Base-by-base conservation (phyloP, 441 rosid genomes). In the Populus tomentosa region DNA sequence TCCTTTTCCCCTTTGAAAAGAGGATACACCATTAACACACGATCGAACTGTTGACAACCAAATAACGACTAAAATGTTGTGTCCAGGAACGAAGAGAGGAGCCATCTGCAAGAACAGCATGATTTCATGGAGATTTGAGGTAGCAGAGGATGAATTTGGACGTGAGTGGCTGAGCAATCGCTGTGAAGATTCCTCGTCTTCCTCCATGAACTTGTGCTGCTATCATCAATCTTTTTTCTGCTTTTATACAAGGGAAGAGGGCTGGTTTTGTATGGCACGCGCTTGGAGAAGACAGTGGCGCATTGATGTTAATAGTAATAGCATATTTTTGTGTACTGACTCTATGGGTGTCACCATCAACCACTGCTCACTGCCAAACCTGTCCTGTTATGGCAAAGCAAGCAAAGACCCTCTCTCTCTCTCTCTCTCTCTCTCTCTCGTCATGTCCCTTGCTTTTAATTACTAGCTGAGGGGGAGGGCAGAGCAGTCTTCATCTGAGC, bases 361-460 rank as follows among this genome's bases (percentile, higher is more conserved):
- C 36, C 26, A 65, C 20, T 63, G 75, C 23, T 30, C 63, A 42
- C 82, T 77, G 82, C 67, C 73, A 80, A 68, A 16, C 74, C 84
- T 85, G 89, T 86, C 87, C 87, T 79, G 69, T 82, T 81, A 83
- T 79, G 40, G 67, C 79, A 70, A 65, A 28, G 75, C 83, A 72
- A 72, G 75, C 77, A 78, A 69, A 10, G 10, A 75, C 83, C 64
- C 73, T 68, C 72, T 3, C 75, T 38, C 65, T 70, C 64, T 64
- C 32, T 79, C 26, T 61, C 10, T 35, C 42, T 9, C 42, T 9
- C 42, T 11, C 53, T 46, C 56, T 46, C 56, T 0, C 1, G 56
- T 46, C 56, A 46, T 46, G 56, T 46, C 14, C 46, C 56, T 46
- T 46, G 5, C 56, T 14, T 46, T 46, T 4, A 46, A 14, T 46